phyloP scores from a whole-genome alignment of 192 early-diverging fungal species.

The Allomyces macrogynus region DNA sequence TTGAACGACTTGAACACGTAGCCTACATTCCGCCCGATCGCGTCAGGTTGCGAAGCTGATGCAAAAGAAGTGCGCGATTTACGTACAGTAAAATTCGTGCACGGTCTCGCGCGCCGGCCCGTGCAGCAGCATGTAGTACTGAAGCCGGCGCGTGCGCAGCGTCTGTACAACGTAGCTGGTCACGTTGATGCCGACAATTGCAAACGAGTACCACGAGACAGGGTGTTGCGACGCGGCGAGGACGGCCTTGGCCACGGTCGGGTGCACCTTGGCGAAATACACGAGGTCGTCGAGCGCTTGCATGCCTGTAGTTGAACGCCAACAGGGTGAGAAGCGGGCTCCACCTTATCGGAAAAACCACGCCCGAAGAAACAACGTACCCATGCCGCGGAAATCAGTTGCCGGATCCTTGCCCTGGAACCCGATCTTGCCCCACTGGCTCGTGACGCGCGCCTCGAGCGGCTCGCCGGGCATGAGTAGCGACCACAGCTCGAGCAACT shows the following conservation, averaged over 20 bases:
- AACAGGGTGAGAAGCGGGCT: constrained; percentile 2
- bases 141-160: constrained; percentile 38
- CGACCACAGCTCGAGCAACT: constrained; percentile 42
- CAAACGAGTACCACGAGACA: constrained; percentile 57
- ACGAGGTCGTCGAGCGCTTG: constrained; percentile 50
- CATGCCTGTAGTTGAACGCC: constrained; percentile 19
- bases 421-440: constrained; percentile 57
- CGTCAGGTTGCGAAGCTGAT: constrained; percentile 1
- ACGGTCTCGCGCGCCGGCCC: constrained; percentile 31
- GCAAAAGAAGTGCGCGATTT: constrained; percentile 1
- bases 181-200: constrained; percentile 62
- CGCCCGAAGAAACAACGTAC: no score
- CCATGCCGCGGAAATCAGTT: constrained; percentile 75
- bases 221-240: constrained; percentile 38
- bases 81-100: constrained; percentile 57
- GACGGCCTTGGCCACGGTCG: constrained; percentile 22
- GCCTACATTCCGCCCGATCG: constrained; percentile 16
- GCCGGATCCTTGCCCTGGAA: constrained; percentile 69
- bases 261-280: constrained; percentile 40
- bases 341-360: no score
- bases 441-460: constrained; percentile 21
- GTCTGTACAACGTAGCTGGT: constrained; percentile 39
- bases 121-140: constrained; percentile 36
- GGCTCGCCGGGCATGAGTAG: constrained; percentile 30
- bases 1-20: constrained; percentile 47